These are phyloP conservation scores for Sporothrix inflata DNA, from an alignment of 2,329 filamentous ascomycete genomes.

Conservation along the genomic window DNA sequence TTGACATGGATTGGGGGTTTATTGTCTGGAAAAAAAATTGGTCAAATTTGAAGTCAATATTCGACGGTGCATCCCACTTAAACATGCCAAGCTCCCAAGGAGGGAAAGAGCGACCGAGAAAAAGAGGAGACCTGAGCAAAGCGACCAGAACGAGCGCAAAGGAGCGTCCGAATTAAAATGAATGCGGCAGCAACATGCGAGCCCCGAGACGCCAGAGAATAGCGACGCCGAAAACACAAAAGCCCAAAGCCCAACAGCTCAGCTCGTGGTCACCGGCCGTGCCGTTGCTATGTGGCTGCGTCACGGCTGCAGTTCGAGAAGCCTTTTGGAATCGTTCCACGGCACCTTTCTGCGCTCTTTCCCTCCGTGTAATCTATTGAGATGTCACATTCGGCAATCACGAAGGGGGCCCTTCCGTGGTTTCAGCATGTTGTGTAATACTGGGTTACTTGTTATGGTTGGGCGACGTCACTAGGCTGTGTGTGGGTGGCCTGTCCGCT, in stretches of 20 bases:
- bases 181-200: slow-evolving; percentile 6
- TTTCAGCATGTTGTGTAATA: slow-evolving; percentile 21
- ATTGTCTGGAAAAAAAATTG: not conserved
- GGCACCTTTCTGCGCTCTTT: not conserved
- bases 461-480: slow-evolving; percentile 19
- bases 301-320: not conserved
- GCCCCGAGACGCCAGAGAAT: not conserved
- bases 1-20: not conserved
- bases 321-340: not conserved
- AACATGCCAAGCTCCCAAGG: slow-evolving; percentile 24
- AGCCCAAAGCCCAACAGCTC: not conserved
- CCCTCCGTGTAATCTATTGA: not conserved
- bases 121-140: slow-evolving; percentile 13
- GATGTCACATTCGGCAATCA: slow-evolving; percentile 14
- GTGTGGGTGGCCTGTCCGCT: not conserved
- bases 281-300: not conserved
- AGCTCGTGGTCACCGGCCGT: not conserved
- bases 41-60: not conserved
- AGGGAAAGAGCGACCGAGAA: slow-evolving; percentile 23
- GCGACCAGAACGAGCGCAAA: not conserved
- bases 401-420: slow-evolving; percentile 7
- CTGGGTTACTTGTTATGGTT: slow-evolving; percentile 17
- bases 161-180: not conserved
- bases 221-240: not conserved
- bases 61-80: slow-evolving; percentile 12